A percentile compares a stretch with the other conserved stretches of the same genome.
phyloP scores from a whole-genome alignment of 768 basidiomycete genomes.

The Neoboletus subvelutipes region DNA sequence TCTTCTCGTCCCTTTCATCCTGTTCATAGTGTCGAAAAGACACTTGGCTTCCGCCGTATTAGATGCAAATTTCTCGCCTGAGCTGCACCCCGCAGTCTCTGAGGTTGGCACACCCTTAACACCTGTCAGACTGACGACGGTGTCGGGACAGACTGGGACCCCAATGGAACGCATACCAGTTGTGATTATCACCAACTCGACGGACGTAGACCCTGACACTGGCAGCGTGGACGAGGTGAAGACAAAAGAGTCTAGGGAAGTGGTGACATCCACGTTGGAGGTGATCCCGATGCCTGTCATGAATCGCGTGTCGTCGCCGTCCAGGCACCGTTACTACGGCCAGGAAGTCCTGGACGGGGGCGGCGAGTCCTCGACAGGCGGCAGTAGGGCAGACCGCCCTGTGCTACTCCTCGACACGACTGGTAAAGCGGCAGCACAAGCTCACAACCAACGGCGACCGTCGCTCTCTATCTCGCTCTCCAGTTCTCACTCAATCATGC shows the following conservation, averaged over 20 bases:
- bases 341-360: slow-evolving; percentile 6
- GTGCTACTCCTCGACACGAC: slow-evolving; percentile 6
- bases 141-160: background rate
- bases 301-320: slow-evolving; percentile 20
- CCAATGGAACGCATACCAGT: slow-evolving; percentile 15
- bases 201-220: background rate
- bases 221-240: slow-evolving; percentile 2
- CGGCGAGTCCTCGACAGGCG: background rate
- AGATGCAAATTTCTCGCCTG: slow-evolving; percentile 11
- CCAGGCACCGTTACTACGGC: slow-evolving; percentile 23
- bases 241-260: slow-evolving; percentile 1
- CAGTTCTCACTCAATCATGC: slow-evolving; percentile 13
- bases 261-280: background rate
- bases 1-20: slow-evolving; percentile 23
- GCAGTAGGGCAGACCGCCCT: background rate
- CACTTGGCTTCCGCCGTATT: slow-evolving; percentile 21
- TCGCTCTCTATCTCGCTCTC: slow-evolving; percentile 17
- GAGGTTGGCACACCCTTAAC: background rate
- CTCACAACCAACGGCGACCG: slow-evolving; percentile 5
- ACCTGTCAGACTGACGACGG: background rate
- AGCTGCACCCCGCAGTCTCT: background rate
- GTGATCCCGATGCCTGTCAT: slow-evolving; percentile 15
- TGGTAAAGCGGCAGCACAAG: background rate
- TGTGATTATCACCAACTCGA: slow-evolving; percentile 20
- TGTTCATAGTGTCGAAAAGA: slow-evolving; percentile 22